Percentiles rank a stretch among this genome's conserved stretches.
Conservation (phyloP, 2,329 filamentous ascomycete genomes). For the Trichoderma sp. region DNA sequence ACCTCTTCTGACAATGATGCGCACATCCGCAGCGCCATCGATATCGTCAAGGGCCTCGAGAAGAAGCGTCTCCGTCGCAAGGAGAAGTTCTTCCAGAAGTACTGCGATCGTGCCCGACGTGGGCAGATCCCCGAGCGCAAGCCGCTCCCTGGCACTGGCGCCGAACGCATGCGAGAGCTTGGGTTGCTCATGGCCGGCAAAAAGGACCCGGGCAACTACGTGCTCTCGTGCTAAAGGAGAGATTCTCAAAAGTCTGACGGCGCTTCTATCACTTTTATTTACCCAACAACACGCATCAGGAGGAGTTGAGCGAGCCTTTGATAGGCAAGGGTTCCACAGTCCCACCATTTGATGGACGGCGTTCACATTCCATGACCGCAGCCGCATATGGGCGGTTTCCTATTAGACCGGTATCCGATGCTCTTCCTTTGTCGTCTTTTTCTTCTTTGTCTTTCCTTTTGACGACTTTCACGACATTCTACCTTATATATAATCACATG, state of each 20-base stretch:
- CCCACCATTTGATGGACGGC: constrained; percentile 16
- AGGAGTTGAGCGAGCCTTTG: constrained; percentile 23
- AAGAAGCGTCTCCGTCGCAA: constrained; percentile 89
- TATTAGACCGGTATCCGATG: constrained; percentile 11
- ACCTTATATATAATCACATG: constrained; percentile 23
- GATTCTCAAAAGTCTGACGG: not conserved
- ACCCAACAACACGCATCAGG: constrained; percentile 11
- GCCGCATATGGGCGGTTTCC: not conserved
- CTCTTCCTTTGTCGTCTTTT: constrained; percentile 7
- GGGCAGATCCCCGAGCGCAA: constrained; percentile 63
- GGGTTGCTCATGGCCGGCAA: constrained; percentile 87
- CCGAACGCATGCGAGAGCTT: constrained; percentile 81
- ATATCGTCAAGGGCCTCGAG: constrained; percentile 95
- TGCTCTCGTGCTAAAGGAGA: constrained; percentile 68
- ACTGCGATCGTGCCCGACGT: constrained; percentile 80
- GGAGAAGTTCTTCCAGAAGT: constrained; percentile 89
- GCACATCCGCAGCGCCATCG: constrained; percentile 88
- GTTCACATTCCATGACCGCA: constrained; percentile 18
- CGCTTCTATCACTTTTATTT: not conserved
- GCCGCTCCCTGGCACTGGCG: constrained; percentile 80
- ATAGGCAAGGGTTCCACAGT: constrained; percentile 28
- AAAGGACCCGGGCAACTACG: constrained; percentile 71
- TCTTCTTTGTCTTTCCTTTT: not conserved
- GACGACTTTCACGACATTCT: constrained; percentile 25
- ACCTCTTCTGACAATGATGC: constrained; percentile 48